Evolutionary conservation across 148 eudicot species (phyloP).

Genomic region (Nepenthes mirabilis): DNA sequence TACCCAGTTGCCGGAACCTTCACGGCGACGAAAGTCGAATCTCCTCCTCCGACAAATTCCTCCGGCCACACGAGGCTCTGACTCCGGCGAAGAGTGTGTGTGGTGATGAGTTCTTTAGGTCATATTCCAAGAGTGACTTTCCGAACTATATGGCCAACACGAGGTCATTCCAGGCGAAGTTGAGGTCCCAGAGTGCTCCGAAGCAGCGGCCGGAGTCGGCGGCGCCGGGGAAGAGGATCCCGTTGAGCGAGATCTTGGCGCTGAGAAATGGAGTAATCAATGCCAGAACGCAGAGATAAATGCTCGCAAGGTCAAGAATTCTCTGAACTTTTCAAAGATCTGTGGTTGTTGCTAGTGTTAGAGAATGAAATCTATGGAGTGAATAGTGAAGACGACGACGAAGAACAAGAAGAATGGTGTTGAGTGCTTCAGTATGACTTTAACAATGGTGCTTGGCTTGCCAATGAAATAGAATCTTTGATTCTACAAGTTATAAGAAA

Average conservation of each 20-base stretch:
- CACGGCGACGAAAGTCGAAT: conserved; percentile 39
- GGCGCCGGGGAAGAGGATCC: conserved; percentile 35
- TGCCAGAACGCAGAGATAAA: conserved; percentile 52
- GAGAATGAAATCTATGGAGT: no score
- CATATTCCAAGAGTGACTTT: conserved; percentile 13
- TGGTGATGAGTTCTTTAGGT: conserved; percentile 48
- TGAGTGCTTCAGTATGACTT: no score
- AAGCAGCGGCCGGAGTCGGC: conserved; percentile 55
- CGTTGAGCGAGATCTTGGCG: conserved; percentile 67
- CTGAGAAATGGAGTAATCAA: conserved; percentile 65
- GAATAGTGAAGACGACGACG: no score
- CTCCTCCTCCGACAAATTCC: conserved; percentile 27
- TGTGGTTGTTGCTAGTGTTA: no score
- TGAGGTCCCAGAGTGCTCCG: conserved; percentile 84
- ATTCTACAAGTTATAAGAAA: no score
- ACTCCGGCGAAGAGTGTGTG: conserved; percentile 82
- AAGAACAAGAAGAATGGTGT: no score
- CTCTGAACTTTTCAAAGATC: conserved; percentile 20
- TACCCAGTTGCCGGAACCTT: conserved; percentile 27
- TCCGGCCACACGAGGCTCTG: conserved; percentile 39
- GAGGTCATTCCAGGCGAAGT: conserved; percentile 64
- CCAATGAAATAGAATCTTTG: no score
- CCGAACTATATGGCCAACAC: conserved; percentile 81
- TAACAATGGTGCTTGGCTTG: no score
- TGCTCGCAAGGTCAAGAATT: conserved; percentile 46